Conservation (phyloP, 805 yeast genomes). For the Cyberlindnera nakhonratchasimensis region DNA sequence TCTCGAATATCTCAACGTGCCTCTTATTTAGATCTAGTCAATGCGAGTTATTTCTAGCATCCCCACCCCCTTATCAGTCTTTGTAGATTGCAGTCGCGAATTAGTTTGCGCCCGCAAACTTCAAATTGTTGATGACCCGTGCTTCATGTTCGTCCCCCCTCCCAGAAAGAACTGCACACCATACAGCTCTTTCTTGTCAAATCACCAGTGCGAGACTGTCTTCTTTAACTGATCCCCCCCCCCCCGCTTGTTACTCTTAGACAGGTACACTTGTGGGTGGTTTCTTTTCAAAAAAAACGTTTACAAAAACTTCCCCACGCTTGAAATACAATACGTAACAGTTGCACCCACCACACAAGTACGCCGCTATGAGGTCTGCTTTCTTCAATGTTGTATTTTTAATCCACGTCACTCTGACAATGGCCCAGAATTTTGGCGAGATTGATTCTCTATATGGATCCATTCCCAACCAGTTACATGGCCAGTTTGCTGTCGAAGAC, state of each 20-base stretch:
- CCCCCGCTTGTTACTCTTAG: too few species aligned
- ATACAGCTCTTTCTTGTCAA: too few species aligned
- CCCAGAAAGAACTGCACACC: too few species aligned
- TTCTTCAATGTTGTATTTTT: neutral
- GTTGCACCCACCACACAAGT: neutral
- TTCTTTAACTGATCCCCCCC: too few species aligned
- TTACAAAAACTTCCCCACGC: conserved; percentile 1
- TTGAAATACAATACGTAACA: neutral
- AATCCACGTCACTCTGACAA: neutral
- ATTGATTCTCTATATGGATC: conserved; percentile 14
- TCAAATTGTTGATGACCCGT: too few species aligned
- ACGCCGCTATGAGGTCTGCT: neutral
- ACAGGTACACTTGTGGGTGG: too few species aligned
- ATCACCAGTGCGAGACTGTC: too few species aligned
- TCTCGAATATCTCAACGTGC: conserved; percentile 29
- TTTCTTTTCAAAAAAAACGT: too few species aligned
- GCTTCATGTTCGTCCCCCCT: too few species aligned
- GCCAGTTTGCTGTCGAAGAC: conserved; percentile 5
- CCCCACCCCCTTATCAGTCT: neutral
- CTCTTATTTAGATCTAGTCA: conserved; percentile 1
- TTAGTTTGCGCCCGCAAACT: too few species aligned
- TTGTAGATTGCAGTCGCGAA: too few species aligned
- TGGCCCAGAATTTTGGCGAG: neutral
- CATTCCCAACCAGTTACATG: neutral
- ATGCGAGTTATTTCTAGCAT: neutral